Evolutionary conservation across 1,139 yeast genomes (phyloP).

Genomic region (Candida glucosophila): DNA sequence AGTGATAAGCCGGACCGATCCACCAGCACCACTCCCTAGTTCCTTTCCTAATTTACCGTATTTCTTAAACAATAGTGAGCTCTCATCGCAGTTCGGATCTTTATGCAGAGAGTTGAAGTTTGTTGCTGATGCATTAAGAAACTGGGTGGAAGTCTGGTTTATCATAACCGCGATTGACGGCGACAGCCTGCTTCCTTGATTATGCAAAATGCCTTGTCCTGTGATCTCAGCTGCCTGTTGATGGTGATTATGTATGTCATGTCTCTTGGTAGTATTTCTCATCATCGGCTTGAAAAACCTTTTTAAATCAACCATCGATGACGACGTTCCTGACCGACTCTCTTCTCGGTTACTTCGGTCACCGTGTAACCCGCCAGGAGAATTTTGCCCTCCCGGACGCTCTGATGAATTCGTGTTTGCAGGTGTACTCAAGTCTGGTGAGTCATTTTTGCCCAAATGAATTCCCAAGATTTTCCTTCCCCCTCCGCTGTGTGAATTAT

Average conservation of each 20-base stretch:
- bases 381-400: too few species aligned
- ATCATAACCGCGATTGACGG: constrained; percentile 36
- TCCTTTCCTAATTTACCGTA: constrained; percentile 87
- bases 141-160: constrained; percentile 37
- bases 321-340: constrained; percentile 6
- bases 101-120: constrained; percentile 15
- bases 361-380: too few species aligned
- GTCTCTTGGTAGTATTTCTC: constrained; percentile 22
- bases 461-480: constrained; percentile 27
- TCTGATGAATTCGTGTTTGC: constrained; percentile 22
- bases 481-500: constrained; percentile 18
- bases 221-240: constrained; percentile 9
- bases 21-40: constrained; percentile 97
- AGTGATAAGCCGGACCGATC: constrained; percentile 79
- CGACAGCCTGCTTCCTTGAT: constrained; percentile 18
- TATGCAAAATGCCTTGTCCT: too few species aligned
- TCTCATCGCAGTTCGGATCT: constrained; percentile 44
- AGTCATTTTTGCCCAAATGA: constrained; percentile 31
- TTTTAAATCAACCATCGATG: constrained; percentile 34
- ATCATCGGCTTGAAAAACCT: constrained; percentile 34
- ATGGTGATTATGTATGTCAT: constrained; percentile 13
- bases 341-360: too few species aligned
- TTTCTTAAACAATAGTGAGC: constrained; percentile 68
- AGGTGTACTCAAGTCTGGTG: constrained; percentile 27
- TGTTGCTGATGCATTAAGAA: constrained; percentile 32